Evolutionary conservation across 306 rosid genomes (phyloP).

Genomic region (Vicia faba): DNA sequence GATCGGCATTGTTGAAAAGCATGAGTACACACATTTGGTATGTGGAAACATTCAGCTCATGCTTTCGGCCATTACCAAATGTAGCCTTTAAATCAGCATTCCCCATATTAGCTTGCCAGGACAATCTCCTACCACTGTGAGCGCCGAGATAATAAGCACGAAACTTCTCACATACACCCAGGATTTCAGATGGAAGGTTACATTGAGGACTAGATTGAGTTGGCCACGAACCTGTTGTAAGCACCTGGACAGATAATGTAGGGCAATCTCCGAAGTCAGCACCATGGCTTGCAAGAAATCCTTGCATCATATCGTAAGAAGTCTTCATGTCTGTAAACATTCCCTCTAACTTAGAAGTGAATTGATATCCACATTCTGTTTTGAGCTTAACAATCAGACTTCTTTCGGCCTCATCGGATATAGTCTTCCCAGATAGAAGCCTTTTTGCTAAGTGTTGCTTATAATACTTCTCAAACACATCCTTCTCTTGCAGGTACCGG

Average conservation of each 20-base stretch:
- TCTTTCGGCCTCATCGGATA: slow-evolving; percentile 60
- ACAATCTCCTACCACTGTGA: slow-evolving; percentile 58
- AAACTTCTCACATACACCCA: slow-evolving; percentile 52
- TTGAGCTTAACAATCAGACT: slow-evolving; percentile 64
- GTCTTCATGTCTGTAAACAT: slow-evolving; percentile 66
- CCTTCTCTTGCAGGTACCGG: slow-evolving; percentile 63
- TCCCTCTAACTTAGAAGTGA: slow-evolving; percentile 61
- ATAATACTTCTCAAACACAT: slow-evolving; percentile 63
- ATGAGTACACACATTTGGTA: slow-evolving; percentile 63
- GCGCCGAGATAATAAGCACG: slow-evolving; percentile 54
- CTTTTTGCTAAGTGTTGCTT: slow-evolving; percentile 62
- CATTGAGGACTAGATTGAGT: slow-evolving; percentile 56
- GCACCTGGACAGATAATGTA: slow-evolving; percentile 52
- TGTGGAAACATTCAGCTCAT: slow-evolving; percentile 63
- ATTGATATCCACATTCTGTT: slow-evolving; percentile 63
- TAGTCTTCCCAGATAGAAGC: slow-evolving; percentile 56
- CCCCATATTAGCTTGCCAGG: slow-evolving; percentile 67
- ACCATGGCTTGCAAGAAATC: slow-evolving; percentile 46
- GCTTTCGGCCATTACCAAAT: slow-evolving; percentile 57
- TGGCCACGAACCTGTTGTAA: slow-evolving; percentile 68
- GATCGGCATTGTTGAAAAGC: slow-evolving; percentile 54
- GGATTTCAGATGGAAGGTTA: slow-evolving; percentile 54
- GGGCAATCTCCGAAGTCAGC: slow-evolving; percentile 50
- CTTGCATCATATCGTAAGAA: slow-evolving; percentile 52
- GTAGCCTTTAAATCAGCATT: slow-evolving; percentile 56